phyloP scores from a whole-genome alignment of 163 green algal species.

The Scenedesmus sp. region DNA sequence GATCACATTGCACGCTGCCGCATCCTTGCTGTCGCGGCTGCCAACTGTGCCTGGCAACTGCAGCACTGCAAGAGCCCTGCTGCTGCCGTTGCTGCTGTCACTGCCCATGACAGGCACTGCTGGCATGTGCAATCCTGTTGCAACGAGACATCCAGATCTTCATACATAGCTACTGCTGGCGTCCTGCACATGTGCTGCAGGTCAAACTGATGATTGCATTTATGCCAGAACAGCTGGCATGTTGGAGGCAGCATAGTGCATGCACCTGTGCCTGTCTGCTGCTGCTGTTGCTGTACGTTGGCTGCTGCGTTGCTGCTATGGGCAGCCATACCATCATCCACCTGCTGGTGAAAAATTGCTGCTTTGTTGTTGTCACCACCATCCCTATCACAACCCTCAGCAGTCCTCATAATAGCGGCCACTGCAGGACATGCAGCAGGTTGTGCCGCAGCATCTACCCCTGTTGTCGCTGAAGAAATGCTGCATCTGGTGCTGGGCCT shows the following conservation, averaged over 20 bases:
- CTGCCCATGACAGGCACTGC: background rate
- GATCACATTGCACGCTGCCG: background rate
- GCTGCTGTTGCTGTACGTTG: background rate
- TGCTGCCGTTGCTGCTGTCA: slow-evolving; percentile 4
- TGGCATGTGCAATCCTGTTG: background rate
- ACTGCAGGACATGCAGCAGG: background rate
- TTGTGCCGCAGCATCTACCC: background rate
- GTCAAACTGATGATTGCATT: too few species aligned
- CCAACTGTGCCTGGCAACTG: background rate
- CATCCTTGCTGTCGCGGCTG: background rate
- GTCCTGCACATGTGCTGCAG: too few species aligned
- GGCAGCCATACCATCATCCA: background rate
- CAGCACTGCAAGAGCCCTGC: background rate
- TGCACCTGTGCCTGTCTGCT: background rate
- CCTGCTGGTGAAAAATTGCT: background rate
- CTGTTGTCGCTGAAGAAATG: too few species aligned
- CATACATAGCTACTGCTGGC: background rate
- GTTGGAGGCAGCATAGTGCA: background rate
- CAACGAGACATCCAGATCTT: too few species aligned
- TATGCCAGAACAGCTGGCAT: too few species aligned
- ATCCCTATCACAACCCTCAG: background rate
- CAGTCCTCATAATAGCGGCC: background rate
- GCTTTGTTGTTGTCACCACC: background rate
- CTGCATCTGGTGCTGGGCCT: too few species aligned
- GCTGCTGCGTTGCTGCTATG: too few species aligned